Conservation (phyloP, 352 stramenopile species). For the Pythium phragmitis region DNA sequence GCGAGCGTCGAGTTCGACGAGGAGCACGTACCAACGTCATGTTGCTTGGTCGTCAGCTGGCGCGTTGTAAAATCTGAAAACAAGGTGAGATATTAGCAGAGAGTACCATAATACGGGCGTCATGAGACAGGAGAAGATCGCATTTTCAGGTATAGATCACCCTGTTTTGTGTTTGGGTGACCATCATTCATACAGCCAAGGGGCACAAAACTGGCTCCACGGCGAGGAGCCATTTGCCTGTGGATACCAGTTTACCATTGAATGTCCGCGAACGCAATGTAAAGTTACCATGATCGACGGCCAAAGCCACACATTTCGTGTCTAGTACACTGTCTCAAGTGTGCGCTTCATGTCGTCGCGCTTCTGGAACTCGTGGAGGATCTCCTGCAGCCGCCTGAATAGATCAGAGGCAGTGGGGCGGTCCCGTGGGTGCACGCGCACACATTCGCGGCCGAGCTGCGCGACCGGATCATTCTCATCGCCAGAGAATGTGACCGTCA, state of each 20-base stretch:
- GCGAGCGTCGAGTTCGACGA: neutral
- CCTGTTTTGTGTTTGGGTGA: neutral
- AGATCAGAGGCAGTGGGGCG: neutral
- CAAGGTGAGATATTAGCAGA: too few relatives aligned
- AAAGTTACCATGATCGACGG: neutral
- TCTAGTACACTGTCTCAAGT: neutral
- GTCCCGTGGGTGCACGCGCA: neutral
- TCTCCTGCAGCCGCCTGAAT: neutral
- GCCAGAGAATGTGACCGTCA: neutral
- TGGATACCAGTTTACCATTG: too few relatives aligned
- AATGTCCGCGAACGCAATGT: too few relatives aligned
- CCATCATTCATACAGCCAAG: neutral
- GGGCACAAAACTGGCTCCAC: neutral
- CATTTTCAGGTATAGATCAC: neutral
- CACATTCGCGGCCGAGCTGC: constrained; percentile 1
- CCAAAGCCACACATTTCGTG: neutral
- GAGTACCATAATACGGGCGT: neutral
- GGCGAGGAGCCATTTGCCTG: neutral
- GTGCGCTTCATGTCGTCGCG: neutral
- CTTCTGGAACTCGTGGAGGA: neutral
- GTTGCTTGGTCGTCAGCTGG: neutral
- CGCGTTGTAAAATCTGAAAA: neutral
- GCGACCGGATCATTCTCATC: constrained; percentile 2
- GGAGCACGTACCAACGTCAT: neutral
- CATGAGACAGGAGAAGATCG: neutral